phyloP scores from a whole-genome alignment of 1,284 basidiomycete species.

The Phlebopus sp. region DNA sequence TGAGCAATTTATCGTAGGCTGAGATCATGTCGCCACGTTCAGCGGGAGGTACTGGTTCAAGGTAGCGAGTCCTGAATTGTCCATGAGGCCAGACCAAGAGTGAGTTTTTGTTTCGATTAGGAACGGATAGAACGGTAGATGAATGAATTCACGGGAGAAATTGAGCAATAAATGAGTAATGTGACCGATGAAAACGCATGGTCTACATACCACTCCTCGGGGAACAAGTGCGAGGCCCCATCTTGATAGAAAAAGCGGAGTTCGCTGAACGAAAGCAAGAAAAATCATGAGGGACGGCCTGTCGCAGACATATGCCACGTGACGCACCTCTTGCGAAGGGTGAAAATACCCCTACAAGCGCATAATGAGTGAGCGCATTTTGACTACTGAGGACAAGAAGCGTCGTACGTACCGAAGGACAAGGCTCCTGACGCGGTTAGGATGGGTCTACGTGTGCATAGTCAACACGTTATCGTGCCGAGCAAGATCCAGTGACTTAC shows the following conservation, averaged over 20 bases:
- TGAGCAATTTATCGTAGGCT: conserved; percentile 84
- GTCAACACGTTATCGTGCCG: not conserved
- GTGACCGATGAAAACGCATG: too few relatives aligned
- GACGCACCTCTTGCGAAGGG: conserved; percentile 68
- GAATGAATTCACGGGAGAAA: not conserved
- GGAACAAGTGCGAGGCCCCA: conserved; percentile 79
- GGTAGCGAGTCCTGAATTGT: conserved; percentile 71
- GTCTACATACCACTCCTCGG: conserved; percentile 72
- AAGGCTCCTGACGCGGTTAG: conserved; percentile 76
- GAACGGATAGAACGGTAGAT: not conserved
- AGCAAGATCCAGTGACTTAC: conserved; percentile 31
- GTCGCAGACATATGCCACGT: not conserved
- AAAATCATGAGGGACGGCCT: not conserved
- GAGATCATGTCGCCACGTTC: conserved; percentile 79
- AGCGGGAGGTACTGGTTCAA: conserved; percentile 76
- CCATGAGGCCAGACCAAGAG: not conserved
- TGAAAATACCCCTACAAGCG: conserved; percentile 76
- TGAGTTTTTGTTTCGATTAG: not conserved
- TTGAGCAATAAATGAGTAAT: not conserved
- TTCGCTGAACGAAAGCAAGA: conserved; percentile 50
- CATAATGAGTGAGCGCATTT: not conserved
- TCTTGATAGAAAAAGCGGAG: conserved; percentile 92
- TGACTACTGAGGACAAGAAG: not conserved
- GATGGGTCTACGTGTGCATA: conserved; percentile 56
- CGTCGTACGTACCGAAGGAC: conserved; percentile 62